Conservation (phyloP, 192 early-diverging fungal genomes). For the Coemansia javaensis region DNA sequence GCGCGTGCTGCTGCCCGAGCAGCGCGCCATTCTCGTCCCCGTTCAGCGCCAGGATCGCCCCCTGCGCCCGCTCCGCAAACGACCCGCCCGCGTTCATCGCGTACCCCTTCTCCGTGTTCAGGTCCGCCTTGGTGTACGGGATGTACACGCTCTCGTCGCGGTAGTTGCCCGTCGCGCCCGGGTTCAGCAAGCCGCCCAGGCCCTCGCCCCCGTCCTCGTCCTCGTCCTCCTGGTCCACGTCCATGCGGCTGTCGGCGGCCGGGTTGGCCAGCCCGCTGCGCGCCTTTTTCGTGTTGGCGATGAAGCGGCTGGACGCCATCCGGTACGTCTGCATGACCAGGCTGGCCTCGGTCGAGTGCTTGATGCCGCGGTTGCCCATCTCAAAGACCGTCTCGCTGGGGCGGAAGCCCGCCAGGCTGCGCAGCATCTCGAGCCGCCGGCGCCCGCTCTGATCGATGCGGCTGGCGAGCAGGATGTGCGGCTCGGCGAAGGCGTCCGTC, state of each 20-base stretch:
- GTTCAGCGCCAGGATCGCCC: conserved; percentile 69
- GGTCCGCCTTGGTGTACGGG: conserved; percentile 75
- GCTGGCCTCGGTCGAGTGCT: conserved; percentile 62
- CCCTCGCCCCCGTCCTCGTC: conserved; percentile 2
- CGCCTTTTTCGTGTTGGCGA: conserved; percentile 26
- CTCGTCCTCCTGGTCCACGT: conserved; percentile 26
- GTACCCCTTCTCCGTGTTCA: conserved; percentile 83
- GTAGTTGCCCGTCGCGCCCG: conserved; percentile 19
- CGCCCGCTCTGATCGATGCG: conserved; percentile 56
- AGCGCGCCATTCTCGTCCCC: conserved; percentile 75
- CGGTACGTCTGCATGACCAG: conserved; percentile 63
- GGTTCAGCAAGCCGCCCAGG: conserved; percentile 20
- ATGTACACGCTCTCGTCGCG: conserved; percentile 88
- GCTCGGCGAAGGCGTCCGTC: conserved; percentile 56
- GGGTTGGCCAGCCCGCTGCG: conserved; percentile 36
- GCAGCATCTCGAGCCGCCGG: conserved; percentile 65
- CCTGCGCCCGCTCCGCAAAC: conserved; percentile 77
- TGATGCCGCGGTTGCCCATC: conserved; percentile 78
- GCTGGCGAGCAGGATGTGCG: conserved; percentile 70
- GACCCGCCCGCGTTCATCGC: conserved; percentile 63
- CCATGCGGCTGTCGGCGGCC: conserved; percentile 23
- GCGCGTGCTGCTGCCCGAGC: conserved; percentile 55
- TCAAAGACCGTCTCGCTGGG: conserved; percentile 95
- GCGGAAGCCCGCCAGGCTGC: conserved; percentile 71
- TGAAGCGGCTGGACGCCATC: conserved; percentile 33